A percentile compares a stretch with the other conserved stretches of the same genome.
phyloP scores from a whole-genome alignment of 805 yeast species.

The Candida nanaspora region DNA sequence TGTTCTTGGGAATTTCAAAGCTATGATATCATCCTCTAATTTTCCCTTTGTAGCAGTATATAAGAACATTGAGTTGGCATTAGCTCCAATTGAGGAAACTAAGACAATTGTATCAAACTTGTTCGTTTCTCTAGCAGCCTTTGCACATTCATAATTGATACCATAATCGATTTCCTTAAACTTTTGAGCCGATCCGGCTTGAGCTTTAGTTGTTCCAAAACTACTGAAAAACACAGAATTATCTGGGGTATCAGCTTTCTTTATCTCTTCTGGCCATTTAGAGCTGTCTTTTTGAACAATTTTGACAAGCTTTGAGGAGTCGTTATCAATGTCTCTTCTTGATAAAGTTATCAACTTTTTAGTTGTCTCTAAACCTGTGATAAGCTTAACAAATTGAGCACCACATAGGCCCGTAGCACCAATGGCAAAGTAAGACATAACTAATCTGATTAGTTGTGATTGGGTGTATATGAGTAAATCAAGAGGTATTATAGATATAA shows the following conservation, averaged over 20 bases:
- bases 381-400: constrained; percentile 40
- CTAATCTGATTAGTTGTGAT: too few species aligned
- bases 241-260: constrained; percentile 22
- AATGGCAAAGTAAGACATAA: constrained; percentile 14
- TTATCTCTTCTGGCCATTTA: constrained; percentile 42
- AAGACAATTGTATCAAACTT: constrained; percentile 55
- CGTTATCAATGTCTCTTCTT: constrained; percentile 35
- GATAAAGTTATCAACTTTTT: constrained; percentile 40
- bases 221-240: constrained; percentile 49
- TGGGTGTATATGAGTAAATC: too few species aligned
- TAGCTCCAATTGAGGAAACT: constrained; percentile 63
- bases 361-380: constrained; percentile 27
- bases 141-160: constrained; percentile 59
- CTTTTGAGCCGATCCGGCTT: constrained; percentile 66
- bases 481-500: too few species aligned
- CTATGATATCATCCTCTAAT: constrained; percentile 60
- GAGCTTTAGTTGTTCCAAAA: constrained; percentile 68
- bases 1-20: constrained; percentile 59
- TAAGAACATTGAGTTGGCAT: constrained; percentile 44
- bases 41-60: constrained; percentile 69
- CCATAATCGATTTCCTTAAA: constrained; percentile 73
- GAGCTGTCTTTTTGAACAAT: constrained; percentile 38
- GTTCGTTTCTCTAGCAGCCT: constrained; percentile 66
- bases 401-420: constrained; percentile 87
- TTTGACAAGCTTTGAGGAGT: constrained; percentile 22